These are phyloP conservation scores for Boeremia lycopersici DNA, from an alignment of 2,329 filamentous ascomycete species.

Conservation along the genomic window DNA sequence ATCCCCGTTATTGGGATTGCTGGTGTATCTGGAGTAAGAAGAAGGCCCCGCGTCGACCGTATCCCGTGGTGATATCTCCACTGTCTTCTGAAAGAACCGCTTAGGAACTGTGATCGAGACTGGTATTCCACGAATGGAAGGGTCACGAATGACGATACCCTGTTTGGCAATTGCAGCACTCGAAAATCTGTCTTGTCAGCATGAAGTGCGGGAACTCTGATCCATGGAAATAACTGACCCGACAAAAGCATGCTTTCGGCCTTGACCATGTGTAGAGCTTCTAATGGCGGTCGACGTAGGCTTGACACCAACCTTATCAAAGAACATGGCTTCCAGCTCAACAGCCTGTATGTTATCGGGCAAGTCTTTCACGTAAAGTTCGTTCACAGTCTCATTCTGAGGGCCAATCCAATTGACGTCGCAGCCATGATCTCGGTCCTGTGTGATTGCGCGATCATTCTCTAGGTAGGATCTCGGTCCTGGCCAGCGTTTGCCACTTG, in stretches of 20 bases:
- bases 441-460: constrained; percentile 24
- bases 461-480: constrained; percentile 14
- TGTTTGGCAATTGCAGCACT: constrained; percentile 19
- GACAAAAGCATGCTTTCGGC: constrained; percentile 25
- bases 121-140: constrained; percentile 16
- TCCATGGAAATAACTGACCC: constrained; percentile 13
- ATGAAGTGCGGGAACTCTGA: not conserved
- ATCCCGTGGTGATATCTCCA: not conserved
- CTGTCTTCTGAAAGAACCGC: constrained; percentile 26
- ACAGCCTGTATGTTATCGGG: constrained; percentile 18
- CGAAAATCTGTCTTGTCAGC: constrained; percentile 26
- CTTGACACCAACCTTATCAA: constrained; percentile 15
- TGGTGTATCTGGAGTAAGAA: constrained; percentile 4
- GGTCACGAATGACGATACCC: constrained; percentile 18
- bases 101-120: constrained; percentile 28
- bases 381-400: constrained; percentile 32
- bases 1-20: not conserved
- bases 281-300: constrained; percentile 3
- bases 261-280: not conserved
- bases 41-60: not conserved
- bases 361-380: constrained; percentile 36
- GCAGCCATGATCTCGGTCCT: constrained; percentile 32
- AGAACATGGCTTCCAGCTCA: constrained; percentile 29
- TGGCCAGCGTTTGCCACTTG: constrained; percentile 4
- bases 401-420: constrained; percentile 39